Base-by-base conservation (phyloP, 1,139 yeast species). In the Eremothecium cymbalariae region DNA sequence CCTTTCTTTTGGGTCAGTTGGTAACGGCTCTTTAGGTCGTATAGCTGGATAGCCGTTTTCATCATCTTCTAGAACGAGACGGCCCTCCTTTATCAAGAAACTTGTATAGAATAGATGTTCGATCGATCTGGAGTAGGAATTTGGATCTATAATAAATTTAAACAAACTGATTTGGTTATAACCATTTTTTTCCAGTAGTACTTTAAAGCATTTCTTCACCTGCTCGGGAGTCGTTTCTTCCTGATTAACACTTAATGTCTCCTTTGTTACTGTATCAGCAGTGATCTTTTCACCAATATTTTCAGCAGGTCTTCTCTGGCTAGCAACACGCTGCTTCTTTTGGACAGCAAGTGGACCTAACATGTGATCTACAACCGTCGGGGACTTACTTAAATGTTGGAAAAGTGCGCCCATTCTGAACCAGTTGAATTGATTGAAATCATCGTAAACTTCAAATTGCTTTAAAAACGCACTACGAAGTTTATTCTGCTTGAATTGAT, bases 61-160 rank as follows among this genome's bases (percentile, higher is more conserved):
- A 47, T 70, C 75, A 26, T 58, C 59, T n/a, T 59, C 68, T 23
- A 85, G 48, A 25, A 65, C 62, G 19, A 85, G 57, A 46, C 68
- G 72, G 1, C 84, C 88, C 48, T 83, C 94, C 48, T 77, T 73
- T 4, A 85, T 71, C 32, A 88, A 62, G 51, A 86, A 86, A 54
- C 94, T 81, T 2, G 83, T 69, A 51, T 78, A 82, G 51, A 86
- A 88, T 46, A 88, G 60, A 51, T 84, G 85, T 52, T 88, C 96
- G 4, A 86, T 75, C 4, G 90, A 72, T 51, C 81, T 88, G 2
- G 81, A 67, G 57, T 80, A 88, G 4, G 90, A 78, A 6, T 60
- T 38, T 0, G 95, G 95, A 51, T 88, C 76, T 24, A 86, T 64
- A 40, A 84, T 71, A 47, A 82, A 78, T 41, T 67, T 63, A 51